These are phyloP conservation scores for Umbilicus rupestris DNA, from an alignment of 164 flowering plant species.

Conservation along the genomic window DNA sequence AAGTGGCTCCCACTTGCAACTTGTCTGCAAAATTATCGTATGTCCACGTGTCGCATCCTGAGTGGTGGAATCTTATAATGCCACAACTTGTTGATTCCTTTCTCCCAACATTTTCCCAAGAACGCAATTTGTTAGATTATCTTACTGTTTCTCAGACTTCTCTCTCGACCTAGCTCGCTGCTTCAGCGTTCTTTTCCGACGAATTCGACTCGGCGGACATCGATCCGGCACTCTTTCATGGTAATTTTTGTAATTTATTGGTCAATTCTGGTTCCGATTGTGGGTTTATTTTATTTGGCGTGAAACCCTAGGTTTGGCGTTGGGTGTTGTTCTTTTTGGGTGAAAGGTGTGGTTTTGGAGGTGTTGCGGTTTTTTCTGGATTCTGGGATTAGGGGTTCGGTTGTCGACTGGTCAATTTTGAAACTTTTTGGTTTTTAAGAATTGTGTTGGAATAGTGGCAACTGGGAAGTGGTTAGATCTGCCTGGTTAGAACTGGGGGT, in stretches of 20 bases:
- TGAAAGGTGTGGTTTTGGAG: background rate
- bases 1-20: constrained; percentile 5
- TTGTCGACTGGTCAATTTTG: background rate
- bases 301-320: constrained; percentile 1
- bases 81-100: background rate
- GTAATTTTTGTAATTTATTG: background rate
- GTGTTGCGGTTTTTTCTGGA: background rate
- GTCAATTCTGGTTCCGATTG: background rate
- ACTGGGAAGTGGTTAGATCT: background rate
- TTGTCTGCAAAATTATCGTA: constrained; percentile 3
- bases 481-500: background rate
- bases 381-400: background rate
- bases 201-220: background rate
- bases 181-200: too few relatives aligned
- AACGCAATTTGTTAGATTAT: background rate
- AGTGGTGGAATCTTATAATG: background rate
- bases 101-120: background rate
- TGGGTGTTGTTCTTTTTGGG: background rate
- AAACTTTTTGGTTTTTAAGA: background rate
- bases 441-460: background rate
- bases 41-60: background rate
- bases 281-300: background rate
- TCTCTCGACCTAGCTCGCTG: background rate
- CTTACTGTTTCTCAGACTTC: constrained; percentile 1
- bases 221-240: background rate